Evolutionary conservation across 2,329 filamentous ascomycete genomes (phyloP).

Genomic region (Fusarium transvaalense): DNA sequence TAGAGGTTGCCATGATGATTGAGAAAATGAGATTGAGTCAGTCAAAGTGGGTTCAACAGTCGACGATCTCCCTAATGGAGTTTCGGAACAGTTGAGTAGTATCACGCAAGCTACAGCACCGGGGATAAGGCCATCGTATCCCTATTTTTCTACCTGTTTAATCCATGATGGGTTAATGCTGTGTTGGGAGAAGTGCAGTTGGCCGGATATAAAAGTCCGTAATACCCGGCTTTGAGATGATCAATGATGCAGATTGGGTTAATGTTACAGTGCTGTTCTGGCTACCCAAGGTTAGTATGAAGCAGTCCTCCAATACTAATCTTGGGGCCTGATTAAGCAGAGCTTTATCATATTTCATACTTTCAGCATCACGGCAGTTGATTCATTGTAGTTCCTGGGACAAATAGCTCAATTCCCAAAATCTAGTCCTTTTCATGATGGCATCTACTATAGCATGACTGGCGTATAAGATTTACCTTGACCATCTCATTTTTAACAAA

Average conservation of each 20-base stretch:
- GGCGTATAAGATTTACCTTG: constrained; percentile 6
- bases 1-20: constrained; percentile 2
- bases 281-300: too few relatives aligned
- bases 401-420: constrained; percentile 2
- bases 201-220: constrained; percentile 27
- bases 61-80: constrained; percentile 21
- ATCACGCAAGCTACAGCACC: constrained; percentile 26
- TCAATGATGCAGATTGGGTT: background rate
- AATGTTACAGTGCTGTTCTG: background rate
- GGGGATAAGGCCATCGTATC: constrained; percentile 1
- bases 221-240: constrained; percentile 9
- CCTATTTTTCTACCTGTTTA: constrained; percentile 3
- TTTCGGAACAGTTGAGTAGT: constrained; percentile 15
- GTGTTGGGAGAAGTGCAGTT: constrained; percentile 5
- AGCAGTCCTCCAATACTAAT: background rate
- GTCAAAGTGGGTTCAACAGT: constrained; percentile 22
- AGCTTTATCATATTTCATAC: background rate
- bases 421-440: constrained; percentile 24
- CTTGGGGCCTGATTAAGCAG: background rate
- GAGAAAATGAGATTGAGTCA: constrained; percentile 1
- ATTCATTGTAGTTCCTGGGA: background rate
- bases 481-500: constrained; percentile 16
- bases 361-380: background rate
- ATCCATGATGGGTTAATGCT: constrained; percentile 21
- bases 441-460: constrained; percentile 15